Evolutionary conservation across 805 yeast genomes (phyloP).

Genomic region (Candida fluviatilis): DNA sequence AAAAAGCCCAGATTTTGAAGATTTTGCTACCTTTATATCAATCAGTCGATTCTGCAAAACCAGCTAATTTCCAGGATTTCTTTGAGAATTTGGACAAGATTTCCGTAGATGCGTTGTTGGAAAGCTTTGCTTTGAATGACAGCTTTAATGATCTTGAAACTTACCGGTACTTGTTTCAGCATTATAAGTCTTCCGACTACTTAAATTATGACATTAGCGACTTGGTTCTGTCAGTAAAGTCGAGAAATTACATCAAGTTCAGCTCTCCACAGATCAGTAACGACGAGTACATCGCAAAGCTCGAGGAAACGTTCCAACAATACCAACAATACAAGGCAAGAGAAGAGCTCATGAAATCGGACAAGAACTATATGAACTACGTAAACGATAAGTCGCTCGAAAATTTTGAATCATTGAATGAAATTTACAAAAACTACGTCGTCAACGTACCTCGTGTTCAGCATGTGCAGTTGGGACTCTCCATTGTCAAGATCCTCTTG

Average conservation of each 20-base stretch:
- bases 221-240: slow-evolving; percentile 15
- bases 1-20: slow-evolving; percentile 16
- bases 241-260: slow-evolving; percentile 10
- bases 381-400: background rate
- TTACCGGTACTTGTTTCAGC: slow-evolving; percentile 19
- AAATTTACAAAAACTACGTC: slow-evolving; percentile 1
- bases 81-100: slow-evolving; percentile 11
- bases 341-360: slow-evolving; percentile 1
- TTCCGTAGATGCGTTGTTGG: slow-evolving; percentile 8
- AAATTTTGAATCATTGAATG: slow-evolving; percentile 1
- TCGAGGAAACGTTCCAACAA: slow-evolving; percentile 14
- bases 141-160: slow-evolving; percentile 20
- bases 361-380: background rate
- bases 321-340: slow-evolving; percentile 7
- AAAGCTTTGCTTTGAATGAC: slow-evolving; percentile 11
- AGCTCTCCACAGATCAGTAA: slow-evolving; percentile 11
- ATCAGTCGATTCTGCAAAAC: slow-evolving; percentile 7
- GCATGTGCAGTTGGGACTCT: slow-evolving; percentile 12
- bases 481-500: slow-evolving; percentile 9
- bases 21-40: slow-evolving; percentile 9
- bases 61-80: slow-evolving; percentile 12
- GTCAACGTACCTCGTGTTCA: slow-evolving; percentile 1
- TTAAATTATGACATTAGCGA: slow-evolving; percentile 31
- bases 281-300: slow-evolving; percentile 17
- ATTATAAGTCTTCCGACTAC: slow-evolving; percentile 27